Base-by-base conservation (phyloP, 768 basidiomycete species). In the Suillus subluteus region DNA sequence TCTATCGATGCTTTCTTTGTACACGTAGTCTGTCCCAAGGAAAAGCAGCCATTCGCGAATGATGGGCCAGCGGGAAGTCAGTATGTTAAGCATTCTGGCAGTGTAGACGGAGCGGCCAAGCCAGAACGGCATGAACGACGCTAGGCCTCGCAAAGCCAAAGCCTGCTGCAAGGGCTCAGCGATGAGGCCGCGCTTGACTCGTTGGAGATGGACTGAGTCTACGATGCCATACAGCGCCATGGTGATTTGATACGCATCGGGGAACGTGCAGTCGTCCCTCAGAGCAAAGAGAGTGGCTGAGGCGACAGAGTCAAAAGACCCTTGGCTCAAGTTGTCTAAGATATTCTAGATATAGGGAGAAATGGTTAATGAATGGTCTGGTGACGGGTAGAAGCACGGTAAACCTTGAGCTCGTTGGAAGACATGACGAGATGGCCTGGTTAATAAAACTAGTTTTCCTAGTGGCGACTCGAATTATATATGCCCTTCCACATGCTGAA, bases 11-110 rank as follows among this genome's bases (percentile, higher is more conserved):
- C 32, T 52, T 16, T 71, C 73, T 30, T 69, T 67, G 58, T 72
- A 70, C 40, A 76, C 67, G 58, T 70, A 75, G 23, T 70, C 68
- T 30, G 1, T 55, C 58, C 73, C 74, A 15, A 76, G 63, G 62
- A 73, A 71, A 26, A 78, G n/a, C 55, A 76, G 64, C 75, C 75
- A 76, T 23, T 32, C 63, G 21, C 63, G 70, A 38, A 76, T 64
- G 13, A 62, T 23, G 37, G 18, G 12, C 75, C 75, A 78, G 58
- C 66, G 72, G 30, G 4, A 40, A 38, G 30, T 41, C n/a, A 76
- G 50, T 11, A 41, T 52, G 15, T 59, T 63, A 44, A 70, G 26
- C 3, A 64, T 56, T 44, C 54, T 30, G 11, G 62, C 35, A 48
- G 56, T 35, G 9, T 61, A 41, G 21, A 52, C n/a, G 16, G 67